Conservation (phyloP, 1,284 basidiomycete species). For the Apiotrichum porosum region DNA sequence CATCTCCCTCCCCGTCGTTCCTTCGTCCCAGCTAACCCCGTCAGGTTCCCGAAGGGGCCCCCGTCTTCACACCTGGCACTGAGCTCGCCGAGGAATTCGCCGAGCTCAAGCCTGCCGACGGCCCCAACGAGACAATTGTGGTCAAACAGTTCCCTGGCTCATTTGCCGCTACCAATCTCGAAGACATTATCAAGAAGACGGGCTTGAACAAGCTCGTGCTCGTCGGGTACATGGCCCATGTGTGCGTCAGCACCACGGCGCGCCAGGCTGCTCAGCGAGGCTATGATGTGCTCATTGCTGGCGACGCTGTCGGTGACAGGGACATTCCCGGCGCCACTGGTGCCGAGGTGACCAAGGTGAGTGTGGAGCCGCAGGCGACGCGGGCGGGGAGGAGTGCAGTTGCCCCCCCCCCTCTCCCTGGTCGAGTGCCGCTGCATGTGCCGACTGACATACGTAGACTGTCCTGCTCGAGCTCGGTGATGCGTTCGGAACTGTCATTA, state of each 20-base stretch:
- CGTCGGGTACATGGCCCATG: constrained; percentile 30
- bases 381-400: too few relatives aligned
- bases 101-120: constrained; percentile 14
- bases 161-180: constrained; percentile 25
- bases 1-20: too few relatives aligned
- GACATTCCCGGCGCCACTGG: constrained; percentile 27
- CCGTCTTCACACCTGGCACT: constrained; percentile 28
- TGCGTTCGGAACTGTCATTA: constrained; percentile 16
- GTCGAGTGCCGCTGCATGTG: too few relatives aligned
- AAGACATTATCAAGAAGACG: constrained; percentile 15
- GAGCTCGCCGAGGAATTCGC: constrained; percentile 23
- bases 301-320: constrained; percentile 27
- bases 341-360: constrained; percentile 10
- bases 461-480: constrained; percentile 16
- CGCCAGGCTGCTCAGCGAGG: constrained; percentile 26
- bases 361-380: background rate
- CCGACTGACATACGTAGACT: constrained; percentile 1
- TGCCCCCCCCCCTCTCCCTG: background rate
- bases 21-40: too few relatives aligned
- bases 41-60: constrained; percentile 20
- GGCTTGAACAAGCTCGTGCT: constrained; percentile 22
- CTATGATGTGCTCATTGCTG: constrained; percentile 21
- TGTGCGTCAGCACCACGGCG: constrained; percentile 27
- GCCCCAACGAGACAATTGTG: constrained; percentile 18
- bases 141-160: constrained; percentile 22